Base-by-base conservation (phyloP, 352 stramenopile species). In the Ophiocytium majus region DNA sequence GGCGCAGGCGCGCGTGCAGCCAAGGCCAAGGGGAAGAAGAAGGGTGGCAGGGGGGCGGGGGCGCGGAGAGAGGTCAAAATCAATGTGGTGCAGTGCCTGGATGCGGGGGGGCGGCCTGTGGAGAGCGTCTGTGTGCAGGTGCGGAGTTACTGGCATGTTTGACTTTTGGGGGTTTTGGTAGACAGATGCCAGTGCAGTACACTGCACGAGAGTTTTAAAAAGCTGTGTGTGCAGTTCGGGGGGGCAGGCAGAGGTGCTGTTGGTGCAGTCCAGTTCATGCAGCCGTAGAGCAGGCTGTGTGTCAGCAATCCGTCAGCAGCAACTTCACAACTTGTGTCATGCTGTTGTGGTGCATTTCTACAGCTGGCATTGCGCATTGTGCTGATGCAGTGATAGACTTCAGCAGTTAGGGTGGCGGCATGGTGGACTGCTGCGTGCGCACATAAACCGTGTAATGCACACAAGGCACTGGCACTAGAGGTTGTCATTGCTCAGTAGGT, bases 41-140 rank as follows among this genome's bases (percentile, higher is more conserved):
- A 71, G 28, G 28, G 14, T 75, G 0, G 37, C 43, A 81, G 0
- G 31, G 76, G 1, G 10, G 31, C 28, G 63, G 23, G 50, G 28
- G 0, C 66, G n/a, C 81, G 80, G 80, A 63, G 83, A 57, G 74
- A 88, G 66, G 36, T 75, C 63, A 86, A 88, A 34, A 86, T 88
- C 50, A 88, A 88, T 71, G 84, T 88, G 23, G 33, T 88, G 79
- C 79, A 88, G 50, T 88, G 84, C 84, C 63, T 88, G 79, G 84
- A 88, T 64, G 71, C 80, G 10, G 84, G 83, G 28, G 84, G 84
- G 33, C 66, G 79, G 35, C 76, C 79, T 28, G 66, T 86, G 76
- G 84, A 88, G 28, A 79, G 79, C n/a, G 84, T 88, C n/a, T 88
- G 84, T 43, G 78, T 88, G 19, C 84, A 88, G 84, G 84, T 88